A percentile compares a stretch with the other conserved stretches of the same genome.
Conservation (phyloP, 371 early-diverging fungal genomes). For the Cokeromyces recurvatus region DNA sequence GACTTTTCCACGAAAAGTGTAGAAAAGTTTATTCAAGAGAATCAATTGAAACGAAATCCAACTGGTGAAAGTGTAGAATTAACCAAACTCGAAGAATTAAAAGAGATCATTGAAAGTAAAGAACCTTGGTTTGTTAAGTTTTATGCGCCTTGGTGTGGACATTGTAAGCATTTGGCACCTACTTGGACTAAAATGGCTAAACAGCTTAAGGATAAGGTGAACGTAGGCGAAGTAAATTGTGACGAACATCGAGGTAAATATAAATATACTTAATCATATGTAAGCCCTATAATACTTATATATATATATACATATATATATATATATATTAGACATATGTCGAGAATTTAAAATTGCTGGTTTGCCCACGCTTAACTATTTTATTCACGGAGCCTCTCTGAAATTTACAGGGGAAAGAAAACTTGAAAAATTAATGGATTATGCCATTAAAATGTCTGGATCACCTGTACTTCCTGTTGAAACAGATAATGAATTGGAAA, state of each 20-base stretch:
- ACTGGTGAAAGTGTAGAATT: slow-evolving; percentile 7
- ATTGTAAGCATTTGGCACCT: slow-evolving; percentile 80
- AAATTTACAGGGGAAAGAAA: slow-evolving; percentile 51
- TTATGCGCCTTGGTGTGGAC: slow-evolving; percentile 87
- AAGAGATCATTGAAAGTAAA: slow-evolving; percentile 10
- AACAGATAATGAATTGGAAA: slow-evolving; percentile 1
- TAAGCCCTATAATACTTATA: neutral
- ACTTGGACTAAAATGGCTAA: slow-evolving; percentile 66
- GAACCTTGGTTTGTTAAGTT: slow-evolving; percentile 72
- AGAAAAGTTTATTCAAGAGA: slow-evolving; percentile 5
- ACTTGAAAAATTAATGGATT: slow-evolving; percentile 39
- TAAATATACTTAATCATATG: neutral
- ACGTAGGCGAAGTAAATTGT: slow-evolving; percentile 83
- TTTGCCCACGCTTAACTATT: slow-evolving; percentile 74
- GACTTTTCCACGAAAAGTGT: slow-evolving; percentile 1
- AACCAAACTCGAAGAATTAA: neutral
- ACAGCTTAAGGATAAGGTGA: slow-evolving; percentile 52
- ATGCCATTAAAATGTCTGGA: slow-evolving; percentile 29
- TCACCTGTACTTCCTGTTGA: slow-evolving; percentile 11
- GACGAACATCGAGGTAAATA: slow-evolving; percentile 45
- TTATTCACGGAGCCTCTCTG: slow-evolving; percentile 36
- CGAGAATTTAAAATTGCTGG: slow-evolving; percentile 59
- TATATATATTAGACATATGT: slow-evolving; percentile 55
- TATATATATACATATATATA: too few species aligned
- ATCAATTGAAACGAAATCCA: slow-evolving; percentile 1